Evolutionary conservation across 2,329 filamentous ascomycete species (phyloP).

Genomic region (Curvularia sp.): DNA sequence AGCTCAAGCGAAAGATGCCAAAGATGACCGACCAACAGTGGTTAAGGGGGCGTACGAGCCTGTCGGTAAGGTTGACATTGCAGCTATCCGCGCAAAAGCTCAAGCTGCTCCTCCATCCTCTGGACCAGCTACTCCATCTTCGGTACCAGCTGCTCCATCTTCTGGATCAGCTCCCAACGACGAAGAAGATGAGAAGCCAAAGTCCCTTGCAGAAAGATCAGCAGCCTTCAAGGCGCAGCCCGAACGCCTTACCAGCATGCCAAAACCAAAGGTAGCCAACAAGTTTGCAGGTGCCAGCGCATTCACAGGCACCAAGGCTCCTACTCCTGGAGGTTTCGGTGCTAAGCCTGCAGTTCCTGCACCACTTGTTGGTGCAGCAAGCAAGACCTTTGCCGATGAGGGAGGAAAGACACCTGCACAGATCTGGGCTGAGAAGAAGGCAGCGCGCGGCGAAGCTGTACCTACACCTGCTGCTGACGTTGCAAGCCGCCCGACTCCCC

Average conservation of each 20-base stretch:
- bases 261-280: conserved; percentile 94
- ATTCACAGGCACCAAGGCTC: conserved; percentile 90
- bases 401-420: conserved; percentile 97
- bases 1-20: conserved; percentile 69
- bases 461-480: conserved; percentile 50
- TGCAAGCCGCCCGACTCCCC: conserved; percentile 34
- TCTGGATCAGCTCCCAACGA: conserved; percentile 53
- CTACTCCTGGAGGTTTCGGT: conserved; percentile 73
- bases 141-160: conserved; percentile 42
- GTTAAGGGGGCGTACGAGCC: conserved; percentile 96
- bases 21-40: conserved; percentile 79
- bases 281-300: conserved; percentile 76
- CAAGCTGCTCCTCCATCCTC: conserved; percentile 59
- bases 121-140: conserved; percentile 43
- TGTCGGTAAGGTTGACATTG: conserved; percentile 95
- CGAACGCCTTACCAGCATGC: conserved; percentile 83
- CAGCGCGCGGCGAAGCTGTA: conserved; percentile 70
- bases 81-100: conserved; percentile 84
- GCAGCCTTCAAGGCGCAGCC: conserved; percentile 73
- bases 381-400: conserved; percentile 91
- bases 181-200: conserved; percentile 58
- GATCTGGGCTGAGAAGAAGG: conserved; percentile 97
- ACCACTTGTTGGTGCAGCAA: conserved; percentile 77
- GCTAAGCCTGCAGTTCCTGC: conserved; percentile 66
- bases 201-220: conserved; percentile 76